phyloP scores from a whole-genome alignment of 176 grass and related monocot species.

The Ensete ventricosum region DNA sequence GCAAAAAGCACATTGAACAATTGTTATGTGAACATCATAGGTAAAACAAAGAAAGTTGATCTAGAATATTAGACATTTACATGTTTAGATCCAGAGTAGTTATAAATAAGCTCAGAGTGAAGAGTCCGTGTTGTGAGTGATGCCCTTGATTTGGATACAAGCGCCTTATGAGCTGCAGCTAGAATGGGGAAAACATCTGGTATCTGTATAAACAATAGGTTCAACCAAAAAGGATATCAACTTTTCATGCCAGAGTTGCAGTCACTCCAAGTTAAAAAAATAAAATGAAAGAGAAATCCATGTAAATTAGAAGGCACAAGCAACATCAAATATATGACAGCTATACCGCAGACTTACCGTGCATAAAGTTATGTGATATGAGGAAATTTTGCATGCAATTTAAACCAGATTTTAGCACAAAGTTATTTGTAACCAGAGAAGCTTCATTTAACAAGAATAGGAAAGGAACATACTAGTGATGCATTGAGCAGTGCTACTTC shows the following conservation, averaged over 20 bases:
- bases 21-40: neutral
- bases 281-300: neutral
- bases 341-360: neutral
- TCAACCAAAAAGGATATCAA: neutral
- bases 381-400: too few species aligned
- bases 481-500: constrained; percentile 76
- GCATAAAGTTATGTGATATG: neutral
- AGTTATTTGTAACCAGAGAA: neutral
- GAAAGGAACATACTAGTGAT: constrained; percentile 39
- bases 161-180: constrained; percentile 63
- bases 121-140: constrained; percentile 67
- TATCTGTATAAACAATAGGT: constrained; percentile 33
- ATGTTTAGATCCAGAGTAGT: constrained; percentile 86
- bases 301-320: neutral
- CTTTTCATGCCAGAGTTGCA: neutral
- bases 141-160: constrained; percentile 62
- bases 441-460: neutral
- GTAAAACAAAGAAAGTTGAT: neutral
- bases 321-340: neutral
- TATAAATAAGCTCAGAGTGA: constrained; percentile 93
- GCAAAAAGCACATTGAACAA: neutral
- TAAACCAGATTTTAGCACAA: neutral
- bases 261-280: neutral
- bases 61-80: constrained; percentile 26
- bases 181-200: constrained; percentile 80